Conservation (phyloP, 345 rosid species). For the Lepidium didymum region DNA sequence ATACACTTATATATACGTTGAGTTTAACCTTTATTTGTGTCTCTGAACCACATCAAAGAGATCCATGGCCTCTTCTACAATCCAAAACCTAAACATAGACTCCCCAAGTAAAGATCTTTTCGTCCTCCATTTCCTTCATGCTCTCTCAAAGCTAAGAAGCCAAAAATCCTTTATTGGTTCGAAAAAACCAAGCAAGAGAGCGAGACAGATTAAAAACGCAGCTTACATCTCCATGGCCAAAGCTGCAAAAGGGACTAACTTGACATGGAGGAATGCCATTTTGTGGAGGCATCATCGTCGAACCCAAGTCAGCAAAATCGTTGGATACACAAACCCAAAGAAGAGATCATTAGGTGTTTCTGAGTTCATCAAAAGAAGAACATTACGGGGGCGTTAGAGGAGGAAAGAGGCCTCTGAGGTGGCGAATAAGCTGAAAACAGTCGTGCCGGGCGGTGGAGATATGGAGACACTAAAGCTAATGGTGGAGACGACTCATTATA, state of each 20-base stretch:
- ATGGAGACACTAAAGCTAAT: background rate
- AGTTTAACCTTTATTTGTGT: background rate
- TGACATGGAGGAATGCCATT: background rate
- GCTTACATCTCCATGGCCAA: slow-evolving; percentile 10
- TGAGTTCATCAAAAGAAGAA: background rate
- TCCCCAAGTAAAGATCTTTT: background rate
- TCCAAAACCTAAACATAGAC: background rate
- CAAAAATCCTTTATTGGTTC: background rate
- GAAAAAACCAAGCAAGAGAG: background rate
- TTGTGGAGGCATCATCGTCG: background rate
- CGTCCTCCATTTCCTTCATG: background rate
- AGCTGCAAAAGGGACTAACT: background rate
- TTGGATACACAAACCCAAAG: background rate
- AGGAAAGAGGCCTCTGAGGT: background rate
- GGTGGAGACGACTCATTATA: slow-evolving; percentile 6
- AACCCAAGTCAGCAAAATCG: background rate
- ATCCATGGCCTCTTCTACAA: background rate
- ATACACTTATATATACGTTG: background rate
- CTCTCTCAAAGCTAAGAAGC: background rate
- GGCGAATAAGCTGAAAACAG: background rate
- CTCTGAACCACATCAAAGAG: background rate
- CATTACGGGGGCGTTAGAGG: background rate
- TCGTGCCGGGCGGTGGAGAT: slow-evolving; percentile 7
- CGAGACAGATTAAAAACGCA: background rate
- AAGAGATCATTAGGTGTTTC: background rate